Conservation (phyloP, 306 rosid species). For the Rubus parviflorus region DNA sequence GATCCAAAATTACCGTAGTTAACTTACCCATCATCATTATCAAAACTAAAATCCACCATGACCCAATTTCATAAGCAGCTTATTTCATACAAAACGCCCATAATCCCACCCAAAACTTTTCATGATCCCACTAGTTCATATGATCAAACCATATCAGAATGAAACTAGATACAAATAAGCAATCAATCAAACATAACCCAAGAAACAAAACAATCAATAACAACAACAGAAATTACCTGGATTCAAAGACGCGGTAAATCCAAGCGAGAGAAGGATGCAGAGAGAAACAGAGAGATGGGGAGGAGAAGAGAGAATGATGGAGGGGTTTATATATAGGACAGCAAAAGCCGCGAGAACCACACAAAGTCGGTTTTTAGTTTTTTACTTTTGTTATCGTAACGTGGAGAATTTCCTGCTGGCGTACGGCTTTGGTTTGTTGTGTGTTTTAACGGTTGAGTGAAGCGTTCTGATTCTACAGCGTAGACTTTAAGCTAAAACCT, state of each 20-base stretch:
- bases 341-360: slow-evolving; percentile 12
- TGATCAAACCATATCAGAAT: background rate
- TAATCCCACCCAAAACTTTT: background rate
- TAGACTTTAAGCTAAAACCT: background rate
- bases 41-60: background rate
- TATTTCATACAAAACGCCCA: background rate
- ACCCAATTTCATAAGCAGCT: background rate
- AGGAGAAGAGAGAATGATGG: background rate
- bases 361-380: background rate
- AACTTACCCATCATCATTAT: background rate
- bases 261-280: background rate
- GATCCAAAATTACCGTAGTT: no score
- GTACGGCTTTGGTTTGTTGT: slow-evolving; percentile 9
- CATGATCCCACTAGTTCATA: background rate
- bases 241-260: background rate
- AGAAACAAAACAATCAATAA: background rate
- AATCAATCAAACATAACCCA: background rate
- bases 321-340: background rate
- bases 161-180: background rate
- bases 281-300: background rate
- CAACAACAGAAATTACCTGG: background rate
- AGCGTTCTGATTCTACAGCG: background rate
- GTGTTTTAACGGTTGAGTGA: background rate
- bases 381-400: background rate
- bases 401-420: background rate